Conservation (phyloP, 176 grass and related monocot species). For the Phragmites australis region DNA sequence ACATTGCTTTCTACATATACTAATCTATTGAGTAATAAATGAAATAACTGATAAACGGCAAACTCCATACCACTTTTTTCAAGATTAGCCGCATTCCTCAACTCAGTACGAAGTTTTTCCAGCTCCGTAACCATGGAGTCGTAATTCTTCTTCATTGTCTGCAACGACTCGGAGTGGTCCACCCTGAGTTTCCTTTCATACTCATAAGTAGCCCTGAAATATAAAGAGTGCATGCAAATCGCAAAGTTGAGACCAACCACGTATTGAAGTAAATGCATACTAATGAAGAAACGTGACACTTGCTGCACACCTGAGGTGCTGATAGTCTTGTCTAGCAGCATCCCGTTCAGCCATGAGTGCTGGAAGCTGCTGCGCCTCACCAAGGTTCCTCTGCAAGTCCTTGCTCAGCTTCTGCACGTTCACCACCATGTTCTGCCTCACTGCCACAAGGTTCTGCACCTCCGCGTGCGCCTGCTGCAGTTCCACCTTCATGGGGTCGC, state of each 20-base stretch:
- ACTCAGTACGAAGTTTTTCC: constrained; percentile 80
- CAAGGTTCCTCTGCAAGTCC: constrained; percentile 78
- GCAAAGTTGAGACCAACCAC: not conserved
- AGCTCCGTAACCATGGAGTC: constrained; percentile 83
- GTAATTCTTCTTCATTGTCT: constrained; percentile 84
- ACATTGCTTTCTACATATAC: not conserved
- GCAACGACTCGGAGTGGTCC: constrained; percentile 81
- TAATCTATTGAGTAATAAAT: constrained; percentile 2
- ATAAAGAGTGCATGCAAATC: not conserved
- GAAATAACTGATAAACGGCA: not conserved
- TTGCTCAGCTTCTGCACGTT: constrained; percentile 76
- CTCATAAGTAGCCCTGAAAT: constrained; percentile 72
- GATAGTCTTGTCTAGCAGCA: constrained; percentile 72
- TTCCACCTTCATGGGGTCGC: constrained; percentile 58
- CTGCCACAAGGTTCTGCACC: constrained; percentile 57
- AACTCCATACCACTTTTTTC: constrained; percentile 48
- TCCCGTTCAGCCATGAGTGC: constrained; percentile 59
- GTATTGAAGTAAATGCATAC: constrained; percentile 2
- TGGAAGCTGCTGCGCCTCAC: constrained; percentile 77
- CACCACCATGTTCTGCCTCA: constrained; percentile 58
- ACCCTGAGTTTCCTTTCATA: constrained; percentile 85
- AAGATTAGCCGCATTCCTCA: constrained; percentile 63
- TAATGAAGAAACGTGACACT: constrained; percentile 5
- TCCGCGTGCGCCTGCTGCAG: constrained; percentile 75
- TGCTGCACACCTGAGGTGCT: constrained; percentile 62